Conservation (phyloP, 176 grass and related monocot genomes). For the Musa troglodytarum region DNA sequence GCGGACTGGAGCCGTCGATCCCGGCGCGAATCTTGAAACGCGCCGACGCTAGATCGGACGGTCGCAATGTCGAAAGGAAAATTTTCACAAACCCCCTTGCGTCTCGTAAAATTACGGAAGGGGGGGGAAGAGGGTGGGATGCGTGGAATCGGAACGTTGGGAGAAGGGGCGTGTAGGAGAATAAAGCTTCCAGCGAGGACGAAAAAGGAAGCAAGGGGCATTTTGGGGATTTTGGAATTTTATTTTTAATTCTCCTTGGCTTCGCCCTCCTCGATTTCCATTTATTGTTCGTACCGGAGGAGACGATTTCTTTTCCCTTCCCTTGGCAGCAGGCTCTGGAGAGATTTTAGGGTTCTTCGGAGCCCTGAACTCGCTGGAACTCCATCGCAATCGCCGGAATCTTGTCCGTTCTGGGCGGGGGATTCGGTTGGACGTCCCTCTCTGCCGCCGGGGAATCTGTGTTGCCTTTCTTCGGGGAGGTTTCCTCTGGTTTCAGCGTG, state of each 20-base stretch:
- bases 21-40: too few relatives aligned
- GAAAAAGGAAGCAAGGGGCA: neutral
- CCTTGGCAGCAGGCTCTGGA: neutral
- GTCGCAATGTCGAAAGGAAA: too few relatives aligned
- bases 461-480: neutral
- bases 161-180: neutral
- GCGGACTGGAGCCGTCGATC: too few relatives aligned
- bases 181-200: neutral
- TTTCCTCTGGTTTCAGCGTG: neutral
- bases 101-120: too few relatives aligned
- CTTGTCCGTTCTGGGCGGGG: neutral
- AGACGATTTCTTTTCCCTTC: neutral
- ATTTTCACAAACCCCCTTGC: too few relatives aligned
- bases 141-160: neutral
- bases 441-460: neutral
- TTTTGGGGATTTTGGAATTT: neutral
- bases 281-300: neutral
- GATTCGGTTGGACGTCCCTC: neutral
- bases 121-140: too few relatives aligned
- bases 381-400: neutral
- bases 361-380: neutral
- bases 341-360: neutral
- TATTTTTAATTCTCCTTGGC: neutral
- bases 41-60: too few relatives aligned
- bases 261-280: too few relatives aligned